Conservation (phyloP, 2,329 filamentous ascomycete genomes). For the Lecanicillium sp. region DNA sequence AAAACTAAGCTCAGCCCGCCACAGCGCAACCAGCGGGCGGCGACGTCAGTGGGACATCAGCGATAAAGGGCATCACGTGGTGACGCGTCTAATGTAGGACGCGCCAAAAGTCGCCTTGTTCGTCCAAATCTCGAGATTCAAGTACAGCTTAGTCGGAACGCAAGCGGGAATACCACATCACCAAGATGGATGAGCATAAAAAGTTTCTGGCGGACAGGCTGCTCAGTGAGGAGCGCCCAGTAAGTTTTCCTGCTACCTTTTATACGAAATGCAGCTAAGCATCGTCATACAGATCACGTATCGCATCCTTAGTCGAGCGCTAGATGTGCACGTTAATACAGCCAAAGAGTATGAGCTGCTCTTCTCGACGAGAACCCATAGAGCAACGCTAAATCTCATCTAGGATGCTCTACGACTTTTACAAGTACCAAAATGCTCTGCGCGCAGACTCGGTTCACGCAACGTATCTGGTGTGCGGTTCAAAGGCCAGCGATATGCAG, state of each 20-base stretch:
- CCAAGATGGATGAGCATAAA: slow-evolving; percentile 52
- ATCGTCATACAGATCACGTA: slow-evolving; percentile 66
- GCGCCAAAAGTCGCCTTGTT: background rate
- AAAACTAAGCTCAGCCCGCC: background rate
- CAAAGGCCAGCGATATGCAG: slow-evolving; percentile 35
- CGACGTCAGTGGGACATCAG: too few relatives aligned
- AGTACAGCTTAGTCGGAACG: background rate
- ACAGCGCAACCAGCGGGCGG: background rate
- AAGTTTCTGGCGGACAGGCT: slow-evolving; percentile 69
- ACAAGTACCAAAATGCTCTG: slow-evolving; percentile 67
- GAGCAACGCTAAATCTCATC: background rate
- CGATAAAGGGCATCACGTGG: slow-evolving; percentile 4
- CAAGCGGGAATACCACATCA: background rate
- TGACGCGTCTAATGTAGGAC: slow-evolving; percentile 2
- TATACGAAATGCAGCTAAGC: background rate
- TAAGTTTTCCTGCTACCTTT: slow-evolving; percentile 29
- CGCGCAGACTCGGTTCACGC: slow-evolving; percentile 71
- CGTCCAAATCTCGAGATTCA: background rate
- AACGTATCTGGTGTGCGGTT: slow-evolving; percentile 81
- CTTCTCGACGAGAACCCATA: too few relatives aligned
- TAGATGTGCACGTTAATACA: slow-evolving; percentile 76
- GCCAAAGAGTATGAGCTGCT: slow-evolving; percentile 68
- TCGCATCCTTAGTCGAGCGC: slow-evolving; percentile 69
- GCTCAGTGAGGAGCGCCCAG: slow-evolving; percentile 65
- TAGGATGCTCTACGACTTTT: slow-evolving; percentile 83